Base-by-base conservation (phyloP, 805 yeast species). In the Suhomyces emberorum region DNA sequence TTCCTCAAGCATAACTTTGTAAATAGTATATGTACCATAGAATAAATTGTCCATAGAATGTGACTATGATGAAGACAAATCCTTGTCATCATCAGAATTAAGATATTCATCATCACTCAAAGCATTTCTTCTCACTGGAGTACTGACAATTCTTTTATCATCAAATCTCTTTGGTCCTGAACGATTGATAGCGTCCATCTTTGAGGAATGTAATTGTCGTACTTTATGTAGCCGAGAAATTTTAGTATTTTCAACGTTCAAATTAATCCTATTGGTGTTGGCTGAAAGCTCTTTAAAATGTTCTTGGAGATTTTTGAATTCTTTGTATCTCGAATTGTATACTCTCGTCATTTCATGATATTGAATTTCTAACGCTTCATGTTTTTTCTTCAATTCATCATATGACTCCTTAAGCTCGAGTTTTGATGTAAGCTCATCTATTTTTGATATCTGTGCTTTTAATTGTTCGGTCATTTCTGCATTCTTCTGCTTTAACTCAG, bases 131-230 rank as follows among this genome's bases (percentile, higher is more conserved):
- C 15, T 15, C 10, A 33, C 36, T 12, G 62, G 62, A 1, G 63
- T 51, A 41, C 65, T 60, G 8, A 53, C 53, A 1, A 59, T 46
- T 38, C 67, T 48, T 34, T 58, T 60, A 23, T 17, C 30, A 4
- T 8, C 18, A 20, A 10, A 15, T 16, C 27, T 25, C 29, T 7
- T 14, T 14, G n/a, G 9, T 5, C 22, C 29, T 8, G 20, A 30
- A n/a, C 19, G 24, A 32, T 36, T 39, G 1, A 52, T 43, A 19
- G 37, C 52, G 27, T 27, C 38, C 49, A 50, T 45, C 26, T 41
- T 48, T 11, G 42, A 37, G 3, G 48, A 29, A 36, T 57, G 62
- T 26, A 59, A 41, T 22, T 48, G 51, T n/a, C 51, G 55, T 8
- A 55, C 46, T 21, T 52, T 54, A 12, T 43, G 29, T 5, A 53